Evolutionary conservation across 2,329 filamentous ascomycete genomes (phyloP), one percentile per base, ranked within the genome.

Genomic region (Bipolaris bicolor): DNA sequence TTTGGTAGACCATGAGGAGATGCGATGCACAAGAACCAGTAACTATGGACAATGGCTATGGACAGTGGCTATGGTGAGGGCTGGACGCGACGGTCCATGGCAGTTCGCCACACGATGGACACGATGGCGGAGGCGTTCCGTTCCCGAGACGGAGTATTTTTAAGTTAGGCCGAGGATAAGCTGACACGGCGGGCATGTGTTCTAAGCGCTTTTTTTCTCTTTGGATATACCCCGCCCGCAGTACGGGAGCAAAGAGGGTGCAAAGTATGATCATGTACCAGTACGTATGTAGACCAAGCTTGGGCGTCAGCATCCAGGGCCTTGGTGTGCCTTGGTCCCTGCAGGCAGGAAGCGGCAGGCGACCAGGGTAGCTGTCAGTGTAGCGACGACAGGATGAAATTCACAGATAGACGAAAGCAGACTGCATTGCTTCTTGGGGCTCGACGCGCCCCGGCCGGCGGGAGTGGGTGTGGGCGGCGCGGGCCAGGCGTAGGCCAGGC

Each of bases 341-440:
- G 55, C 51, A 58, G 54, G 51, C 39, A 46, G 51, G 51, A 58
- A 50, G 55, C 55, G 33, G 55, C 29, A 48, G 46, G 37, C n/a
- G 49, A 34, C 45, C 49, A 54, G 55, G 50, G 48, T 45, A 36
- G 39, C 50, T 49, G 49, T 29, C 45, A 46, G 37, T 34, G 20
- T 43, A 47, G 36, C 45, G 40, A 49, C 41, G 55, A 55, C 51
- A 58, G 39, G 34, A 49, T 40, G 40, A 40, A 39, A 55, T 55
- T 55, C 46, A 55, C 55, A 40, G 33, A 55, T 55, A 55, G 51
- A 55, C 51, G 55, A 55, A 41, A 39, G 47, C 31, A 29, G 11
- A 34, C 26, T 33, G 31, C n/a, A 20, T 55, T 44, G 29, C 44
- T 50, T 51, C 46, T 51, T 26, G 43, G 31, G 52, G 34, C 26